These are phyloP conservation scores for Mycena indigotica DNA, from an alignment of 768 basidiomycete genomes.

Conservation along the genomic window DNA sequence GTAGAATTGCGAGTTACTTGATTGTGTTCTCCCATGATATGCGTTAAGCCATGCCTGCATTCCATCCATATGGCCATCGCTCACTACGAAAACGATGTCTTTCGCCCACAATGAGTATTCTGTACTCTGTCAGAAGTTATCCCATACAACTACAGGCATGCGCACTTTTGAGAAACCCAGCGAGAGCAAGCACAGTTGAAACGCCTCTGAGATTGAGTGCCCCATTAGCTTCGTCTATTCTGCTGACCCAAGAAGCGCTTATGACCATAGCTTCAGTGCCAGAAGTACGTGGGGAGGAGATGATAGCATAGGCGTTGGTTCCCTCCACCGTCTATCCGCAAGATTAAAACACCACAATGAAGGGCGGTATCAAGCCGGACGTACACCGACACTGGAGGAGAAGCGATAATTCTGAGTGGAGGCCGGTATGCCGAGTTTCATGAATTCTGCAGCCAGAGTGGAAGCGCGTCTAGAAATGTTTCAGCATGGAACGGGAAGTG, in stretches of 20 bases:
- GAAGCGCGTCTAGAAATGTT: conserved; percentile 57
- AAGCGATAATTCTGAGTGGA: conserved; percentile 73
- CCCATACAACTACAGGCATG: conserved; percentile 6
- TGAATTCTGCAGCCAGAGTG: conserved; percentile 65
- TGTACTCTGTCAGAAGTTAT: conserved; percentile 31
- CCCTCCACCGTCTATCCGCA: conserved; percentile 57
- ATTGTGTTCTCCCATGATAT: conserved; percentile 72
- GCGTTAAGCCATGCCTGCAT: conserved; percentile 89
- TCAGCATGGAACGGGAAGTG: background rate
- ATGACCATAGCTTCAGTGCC: conserved; percentile 92
- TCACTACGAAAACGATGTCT: conserved; percentile 87
- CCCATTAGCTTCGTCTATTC: conserved; percentile 55
- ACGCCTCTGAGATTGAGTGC: conserved; percentile 83
- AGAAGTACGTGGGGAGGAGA: conserved; percentile 86
- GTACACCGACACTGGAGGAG: conserved; percentile 51
- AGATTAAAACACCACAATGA: conserved; percentile 1
- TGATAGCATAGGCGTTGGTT: conserved; percentile 79
- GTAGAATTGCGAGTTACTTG: conserved; percentile 47
- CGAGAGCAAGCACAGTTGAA: conserved; percentile 83
- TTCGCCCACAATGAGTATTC: conserved; percentile 93
- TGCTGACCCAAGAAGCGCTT: conserved; percentile 87
- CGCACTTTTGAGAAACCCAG: conserved; percentile 79
- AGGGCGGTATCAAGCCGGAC: conserved; percentile 26
- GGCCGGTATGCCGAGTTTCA: conserved; percentile 71
- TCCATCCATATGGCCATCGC: conserved; percentile 87